Evolutionary conservation across 257 asterid species (phyloP), one percentile per base, ranked within the genome.

Genomic region (Sherardia arvensis): DNA sequence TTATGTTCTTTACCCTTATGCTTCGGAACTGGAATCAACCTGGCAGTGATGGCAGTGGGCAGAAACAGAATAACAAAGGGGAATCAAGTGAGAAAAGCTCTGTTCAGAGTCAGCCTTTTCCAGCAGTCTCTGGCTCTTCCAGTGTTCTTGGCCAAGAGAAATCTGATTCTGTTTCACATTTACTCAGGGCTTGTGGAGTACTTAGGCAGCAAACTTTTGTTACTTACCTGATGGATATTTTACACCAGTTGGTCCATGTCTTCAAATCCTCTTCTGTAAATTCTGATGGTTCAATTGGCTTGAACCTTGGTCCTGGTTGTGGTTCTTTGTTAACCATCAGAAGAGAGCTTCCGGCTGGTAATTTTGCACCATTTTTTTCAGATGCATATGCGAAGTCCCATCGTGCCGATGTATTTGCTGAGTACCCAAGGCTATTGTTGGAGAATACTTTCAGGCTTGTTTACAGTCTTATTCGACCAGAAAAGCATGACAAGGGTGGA

Each of bases 1-100:
- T 87, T 72, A 93, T 90, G 97, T 93, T 87, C 84, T 90, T 87
- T 75, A 90, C 99, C 45, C 92, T 90, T 63, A 90, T 93, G 99
- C 81, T 93, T 62, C 89, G 99, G 48, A 93, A 93, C 81, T 93
- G 99, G 99, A 87, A 93, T 79, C 99, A 93, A 66, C 91, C 97
- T n/a, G 87, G 96, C 59, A 67, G 76, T 66, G 97, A 87, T 78
- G 86, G 80, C 62, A 71, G 88, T 69, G 77, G 61, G 43, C 77
- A 84, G 68, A 93, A 90, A 83, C 77, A 85, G 47, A 76, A 82
- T 61, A 82, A 83, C 62, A 71, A 78, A 45, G 61, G 77, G 21
- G 99, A 90, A 70, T 29, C 77, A 23, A 85, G 77, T 78, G 99
- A 93, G 69, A 90, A 81, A 74, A 70, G 79, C 51, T 48, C 80